Percentiles rank a stretch among this genome's conserved stretches.
phyloP scores from a whole-genome alignment of 1,284 basidiomycete species.

The Cryptococcus sp. region DNA sequence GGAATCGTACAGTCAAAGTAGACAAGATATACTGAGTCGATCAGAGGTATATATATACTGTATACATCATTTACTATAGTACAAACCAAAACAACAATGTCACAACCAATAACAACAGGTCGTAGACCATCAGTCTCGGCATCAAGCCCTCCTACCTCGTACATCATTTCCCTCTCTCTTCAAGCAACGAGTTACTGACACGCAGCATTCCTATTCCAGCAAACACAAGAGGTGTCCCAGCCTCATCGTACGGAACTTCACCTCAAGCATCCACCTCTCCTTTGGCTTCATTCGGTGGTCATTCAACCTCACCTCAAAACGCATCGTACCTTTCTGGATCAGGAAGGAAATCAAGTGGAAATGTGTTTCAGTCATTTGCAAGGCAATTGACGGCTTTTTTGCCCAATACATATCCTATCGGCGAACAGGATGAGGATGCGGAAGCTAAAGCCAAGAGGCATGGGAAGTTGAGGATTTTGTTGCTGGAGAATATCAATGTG shows the following conservation, averaged over 20 bases:
- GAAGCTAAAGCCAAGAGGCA: conserved; percentile 25
- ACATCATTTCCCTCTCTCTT: conserved; percentile 5
- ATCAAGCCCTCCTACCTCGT: conserved; percentile 34
- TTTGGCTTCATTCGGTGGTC: conserved; percentile 12
- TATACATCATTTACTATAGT: neutral
- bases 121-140: conserved; percentile 37
- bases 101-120: conserved; percentile 14
- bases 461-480: conserved; percentile 55
- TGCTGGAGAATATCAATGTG: conserved; percentile 93
- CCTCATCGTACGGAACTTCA: conserved; percentile 27
- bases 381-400: conserved; percentile 46
- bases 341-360: conserved; percentile 3
- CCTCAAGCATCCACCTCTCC: conserved; percentile 27
- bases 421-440: conserved; percentile 19
- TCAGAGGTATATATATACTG: neutral
- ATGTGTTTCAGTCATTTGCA: conserved; percentile 14
- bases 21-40: neutral
- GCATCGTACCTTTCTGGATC: conserved; percentile 18
- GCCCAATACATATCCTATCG: conserved; percentile 37
- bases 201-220: conserved; percentile 46
- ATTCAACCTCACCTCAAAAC: conserved; percentile 22
- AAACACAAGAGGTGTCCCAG: conserved; percentile 43
- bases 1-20: neutral
- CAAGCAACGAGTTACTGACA: neutral
- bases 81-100: conserved; percentile 4